Evolutionary conservation across 352 stramenopile species (phyloP).

Genomic region (Phytopythium vexans): DNA sequence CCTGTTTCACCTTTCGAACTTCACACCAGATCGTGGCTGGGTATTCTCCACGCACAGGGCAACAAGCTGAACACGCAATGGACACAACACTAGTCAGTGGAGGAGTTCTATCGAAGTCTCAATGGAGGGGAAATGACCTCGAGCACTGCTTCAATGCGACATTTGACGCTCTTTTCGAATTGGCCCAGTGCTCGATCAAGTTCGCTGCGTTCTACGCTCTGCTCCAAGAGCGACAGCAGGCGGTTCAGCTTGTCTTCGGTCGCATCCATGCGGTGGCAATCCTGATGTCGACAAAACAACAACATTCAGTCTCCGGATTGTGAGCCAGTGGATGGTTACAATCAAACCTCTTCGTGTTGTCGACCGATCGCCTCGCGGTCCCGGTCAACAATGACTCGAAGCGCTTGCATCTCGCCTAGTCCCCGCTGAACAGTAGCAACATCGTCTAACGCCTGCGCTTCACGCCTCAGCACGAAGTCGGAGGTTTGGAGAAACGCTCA

Average conservation of each 20-base stretch:
- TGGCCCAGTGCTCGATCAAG: conserved; percentile 36
- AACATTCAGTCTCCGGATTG: conserved; percentile 1
- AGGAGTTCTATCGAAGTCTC: not conserved
- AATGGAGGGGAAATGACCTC: conserved; percentile 24
- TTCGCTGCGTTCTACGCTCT: conserved; percentile 25
- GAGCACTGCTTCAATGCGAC: conserved; percentile 45
- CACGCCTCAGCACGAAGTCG: not conserved
- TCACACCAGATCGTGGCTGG: not conserved
- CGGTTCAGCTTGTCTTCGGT: conserved; percentile 38
- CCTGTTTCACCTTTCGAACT: no score
- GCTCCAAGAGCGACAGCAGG: conserved; percentile 33
- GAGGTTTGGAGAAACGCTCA: not conserved
- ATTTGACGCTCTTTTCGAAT: conserved; percentile 42
- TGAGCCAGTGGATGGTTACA: not conserved
- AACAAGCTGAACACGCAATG: conserved; percentile 20
- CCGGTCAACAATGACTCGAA: conserved; percentile 24
- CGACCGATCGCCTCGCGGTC: conserved; percentile 18
- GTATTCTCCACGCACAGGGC: conserved; percentile 32
- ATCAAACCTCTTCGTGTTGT: conserved; percentile 17
- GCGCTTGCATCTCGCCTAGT: conserved; percentile 27
- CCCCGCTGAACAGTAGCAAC: conserved; percentile 18
- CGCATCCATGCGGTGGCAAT: conserved; percentile 19
- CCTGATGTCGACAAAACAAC: conserved; percentile 5
- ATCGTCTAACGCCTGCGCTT: conserved; percentile 18
- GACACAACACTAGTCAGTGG: conserved; percentile 1